phyloP scores from a whole-genome alignment of 805 yeast genomes.

The Candida saitoana region DNA sequence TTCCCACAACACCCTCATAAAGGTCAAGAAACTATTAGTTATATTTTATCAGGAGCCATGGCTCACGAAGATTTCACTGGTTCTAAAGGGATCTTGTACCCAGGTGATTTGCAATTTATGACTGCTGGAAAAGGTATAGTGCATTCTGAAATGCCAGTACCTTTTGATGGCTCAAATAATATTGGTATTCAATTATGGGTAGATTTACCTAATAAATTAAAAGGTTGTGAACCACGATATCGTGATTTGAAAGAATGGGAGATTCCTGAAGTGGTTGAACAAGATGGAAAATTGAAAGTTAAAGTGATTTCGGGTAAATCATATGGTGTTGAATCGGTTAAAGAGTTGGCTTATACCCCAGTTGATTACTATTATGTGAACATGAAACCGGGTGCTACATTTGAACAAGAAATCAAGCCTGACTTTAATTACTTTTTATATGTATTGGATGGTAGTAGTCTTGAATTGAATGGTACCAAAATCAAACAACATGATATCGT shows the following conservation, averaged over 20 bases:
- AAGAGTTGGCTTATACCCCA: constrained; percentile 77
- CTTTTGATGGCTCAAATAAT: constrained; percentile 43
- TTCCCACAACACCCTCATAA: constrained; percentile 36
- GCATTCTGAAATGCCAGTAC: constrained; percentile 80
- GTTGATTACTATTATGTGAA: constrained; percentile 64
- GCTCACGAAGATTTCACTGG: constrained; percentile 71
- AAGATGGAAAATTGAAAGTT: constrained; percentile 56
- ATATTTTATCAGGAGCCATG: constrained; percentile 27
- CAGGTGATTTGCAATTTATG: constrained; percentile 89
- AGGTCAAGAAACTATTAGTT: constrained; percentile 34
- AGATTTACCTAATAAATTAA: constrained; percentile 63
- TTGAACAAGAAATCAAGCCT: constrained; percentile 54
- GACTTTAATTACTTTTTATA: constrained; percentile 70
- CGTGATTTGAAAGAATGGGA: constrained; percentile 67
- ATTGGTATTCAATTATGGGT: constrained; percentile 85
- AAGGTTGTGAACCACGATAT: constrained; percentile 65
- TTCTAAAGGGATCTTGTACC: constrained; percentile 60
- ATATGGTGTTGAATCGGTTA: constrained; percentile 67
- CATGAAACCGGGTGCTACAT: constrained; percentile 59
- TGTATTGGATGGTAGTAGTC: constrained; percentile 52
- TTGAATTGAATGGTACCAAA: constrained; percentile 43
- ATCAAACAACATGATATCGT: constrained; percentile 46
- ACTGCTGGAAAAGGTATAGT: constrained; percentile 85
- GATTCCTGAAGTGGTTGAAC: constrained; percentile 62
- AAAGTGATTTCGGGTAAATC: constrained; percentile 73